Conservation (phyloP, 225 moss, liverwort and hornwort genomes). For the Sphagnum tenellum region DNA sequence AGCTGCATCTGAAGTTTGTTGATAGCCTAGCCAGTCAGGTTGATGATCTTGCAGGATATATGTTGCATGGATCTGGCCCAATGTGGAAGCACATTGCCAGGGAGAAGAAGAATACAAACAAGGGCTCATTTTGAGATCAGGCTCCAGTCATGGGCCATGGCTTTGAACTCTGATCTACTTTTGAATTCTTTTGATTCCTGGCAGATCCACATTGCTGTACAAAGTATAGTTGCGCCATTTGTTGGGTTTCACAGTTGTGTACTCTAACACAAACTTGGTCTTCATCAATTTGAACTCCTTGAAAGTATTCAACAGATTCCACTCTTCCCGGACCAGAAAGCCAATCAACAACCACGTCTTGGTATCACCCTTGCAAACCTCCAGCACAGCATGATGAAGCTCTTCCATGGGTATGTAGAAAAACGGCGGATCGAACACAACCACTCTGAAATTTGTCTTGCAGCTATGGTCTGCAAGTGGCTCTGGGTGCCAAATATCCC, state of each 20-base stretch:
- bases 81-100: too few species aligned
- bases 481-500: slow-evolving; percentile 50
- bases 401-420: slow-evolving; percentile 60
- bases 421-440: slow-evolving; percentile 65
- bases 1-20: too few species aligned
- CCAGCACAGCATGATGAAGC: slow-evolving; percentile 46
- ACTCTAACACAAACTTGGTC: slow-evolving; percentile 63
- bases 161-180: slow-evolving; percentile 1
- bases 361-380: slow-evolving; percentile 51
- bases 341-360: slow-evolving; percentile 43
- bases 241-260: slow-evolving; percentile 58
- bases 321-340: slow-evolving; percentile 56
- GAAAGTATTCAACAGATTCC: slow-evolving; percentile 32
- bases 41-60: too few species aligned
- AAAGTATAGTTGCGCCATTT: slow-evolving; percentile 73
- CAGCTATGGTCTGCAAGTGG: slow-evolving; percentile 7
- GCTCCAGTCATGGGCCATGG: too few species aligned
- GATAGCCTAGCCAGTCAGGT: too few species aligned
- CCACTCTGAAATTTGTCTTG: slow-evolving; percentile 30
- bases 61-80: too few species aligned
- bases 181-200: slow-evolving; percentile 45
- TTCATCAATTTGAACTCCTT: slow-evolving; percentile 36
- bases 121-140: too few species aligned
- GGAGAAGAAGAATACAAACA: too few species aligned
- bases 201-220: slow-evolving; percentile 60